Evolutionary conservation across 2,329 filamentous ascomycete genomes (phyloP).

Genomic region (Alternaria sp.): DNA sequence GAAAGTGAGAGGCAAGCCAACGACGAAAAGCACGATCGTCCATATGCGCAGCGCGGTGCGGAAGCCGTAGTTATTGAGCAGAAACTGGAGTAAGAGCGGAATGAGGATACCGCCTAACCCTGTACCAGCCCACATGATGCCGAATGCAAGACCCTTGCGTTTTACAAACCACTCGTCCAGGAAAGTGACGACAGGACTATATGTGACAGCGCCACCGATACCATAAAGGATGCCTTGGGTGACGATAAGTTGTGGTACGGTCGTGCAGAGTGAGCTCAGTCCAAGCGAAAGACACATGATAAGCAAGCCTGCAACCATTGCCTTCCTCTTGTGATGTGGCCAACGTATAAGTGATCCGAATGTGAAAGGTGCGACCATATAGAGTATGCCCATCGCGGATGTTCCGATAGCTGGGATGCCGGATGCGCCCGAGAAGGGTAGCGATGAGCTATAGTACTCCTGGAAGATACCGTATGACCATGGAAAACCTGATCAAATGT

Average conservation of each 20-base stretch:
- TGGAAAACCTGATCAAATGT: conserved; percentile 64
- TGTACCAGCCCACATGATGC: conserved; percentile 66
- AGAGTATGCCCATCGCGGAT: conserved; percentile 64
- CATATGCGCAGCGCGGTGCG: conserved; percentile 54
- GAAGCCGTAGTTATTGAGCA: conserved; percentile 53
- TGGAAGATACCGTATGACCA: conserved; percentile 77
- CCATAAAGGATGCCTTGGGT: conserved; percentile 71
- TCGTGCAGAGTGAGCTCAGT: conserved; percentile 61
- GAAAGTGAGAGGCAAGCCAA: conserved; percentile 45
- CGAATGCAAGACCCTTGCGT: conserved; percentile 68
- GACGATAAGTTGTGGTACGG: conserved; percentile 63
- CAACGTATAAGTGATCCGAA: conserved; percentile 48
- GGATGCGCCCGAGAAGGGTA: conserved; percentile 63
- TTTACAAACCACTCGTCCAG: conserved; percentile 70
- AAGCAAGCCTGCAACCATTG: conserved; percentile 47
- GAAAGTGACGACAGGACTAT: conserved; percentile 66
- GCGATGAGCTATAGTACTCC: conserved; percentile 70
- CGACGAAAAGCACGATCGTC: conserved; percentile 42
- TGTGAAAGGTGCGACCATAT: conserved; percentile 54
- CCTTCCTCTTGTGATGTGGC: conserved; percentile 42
- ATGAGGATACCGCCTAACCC: conserved; percentile 57
- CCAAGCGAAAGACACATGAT: conserved; percentile 49
- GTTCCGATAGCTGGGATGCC: conserved; percentile 72
- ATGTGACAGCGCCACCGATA: conserved; percentile 64
- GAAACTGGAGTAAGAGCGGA: conserved; percentile 53